Base-by-base conservation (phyloP, 2,329 filamentous ascomycete species). In the Aureobasidium mangrovei region DNA sequence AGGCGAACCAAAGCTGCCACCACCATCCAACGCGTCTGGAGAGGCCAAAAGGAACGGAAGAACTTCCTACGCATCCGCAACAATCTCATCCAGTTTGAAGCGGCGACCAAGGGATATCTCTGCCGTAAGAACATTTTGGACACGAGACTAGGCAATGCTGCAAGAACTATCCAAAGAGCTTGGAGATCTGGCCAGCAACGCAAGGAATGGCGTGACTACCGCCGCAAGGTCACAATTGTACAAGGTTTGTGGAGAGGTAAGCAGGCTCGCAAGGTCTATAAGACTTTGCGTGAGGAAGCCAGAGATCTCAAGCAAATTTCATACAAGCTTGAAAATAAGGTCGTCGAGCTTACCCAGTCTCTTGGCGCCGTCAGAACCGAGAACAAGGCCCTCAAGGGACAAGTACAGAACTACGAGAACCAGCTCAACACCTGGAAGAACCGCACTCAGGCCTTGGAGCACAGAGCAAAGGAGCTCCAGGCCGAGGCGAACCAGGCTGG, bases 321-420 rank as follows among this genome's bases (percentile, higher is more conserved):
- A 2, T 98, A 98, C 78, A 97, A 95, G 77, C 77, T 98, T 64
- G 93, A 98, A 72, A 97, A 98, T 80, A 98, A 98, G 82, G 93
- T 98, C 59, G 89, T 98, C 59, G 93, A 98, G 74, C 80, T 98
- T 65, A 98, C 93, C 1, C 93, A 98, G 70, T 88, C 86, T 47
- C 74, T 98, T 63, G 91, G 93, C 61, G 85, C 89, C 7, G 86
- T 95, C 79, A 95, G 95, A 76, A 82, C 85, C 59, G 88, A 95
- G 73, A 98, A 98, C 80, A 96, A 95, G 77, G 81, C 81, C 56
- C 79, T 98, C 58, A 78, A 86, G 62, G 84, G 81, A 35, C 91
- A 97, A 70, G 85, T 98, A 46, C 89, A 96, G 71, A 96, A 88
- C 70, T 96, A 97, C 74, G 91, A 98, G 70, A 85, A 80, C 61